A percentile compares a stretch with the other conserved stretches of the same genome.
Conservation (phyloP, 2,329 filamentous ascomycete species). For the Paracorniculantispora psalliotae region DNA sequence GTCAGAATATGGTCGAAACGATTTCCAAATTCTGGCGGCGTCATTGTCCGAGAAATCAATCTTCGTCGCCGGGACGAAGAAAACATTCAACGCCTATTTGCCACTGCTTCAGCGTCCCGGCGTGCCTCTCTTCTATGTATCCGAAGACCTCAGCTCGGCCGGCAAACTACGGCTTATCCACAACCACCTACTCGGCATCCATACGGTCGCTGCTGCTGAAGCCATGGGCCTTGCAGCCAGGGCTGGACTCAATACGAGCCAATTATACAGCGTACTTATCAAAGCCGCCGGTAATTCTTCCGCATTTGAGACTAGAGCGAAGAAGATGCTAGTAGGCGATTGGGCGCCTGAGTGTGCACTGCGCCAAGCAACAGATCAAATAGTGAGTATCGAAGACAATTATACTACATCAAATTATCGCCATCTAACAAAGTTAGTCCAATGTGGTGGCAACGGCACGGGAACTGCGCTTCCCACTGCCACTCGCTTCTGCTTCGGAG, state of each 20-base stretch:
- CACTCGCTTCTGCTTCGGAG: conserved; percentile 30
- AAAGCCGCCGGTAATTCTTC: conserved; percentile 35
- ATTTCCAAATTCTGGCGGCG: not conserved
- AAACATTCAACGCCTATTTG: not conserved
- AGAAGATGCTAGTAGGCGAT: conserved; percentile 47
- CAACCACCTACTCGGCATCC: conserved; percentile 47
- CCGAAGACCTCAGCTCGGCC: not conserved
- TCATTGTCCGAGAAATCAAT: not conserved
- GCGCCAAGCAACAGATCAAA: conserved; percentile 31
- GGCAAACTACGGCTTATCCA: conserved; percentile 49
- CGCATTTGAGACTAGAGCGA: conserved; percentile 54
- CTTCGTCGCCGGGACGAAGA: not conserved
- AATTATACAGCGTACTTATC: conserved; percentile 26
- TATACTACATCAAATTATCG: not conserved
- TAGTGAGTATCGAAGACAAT: conserved; percentile 27
- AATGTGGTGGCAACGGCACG: conserved; percentile 26
- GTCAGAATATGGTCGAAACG: not conserved
- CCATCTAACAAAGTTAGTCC: not conserved
- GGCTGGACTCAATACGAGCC: conserved; percentile 38
- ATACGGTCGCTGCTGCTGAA: conserved; percentile 46
- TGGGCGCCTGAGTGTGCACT: conserved; percentile 34
- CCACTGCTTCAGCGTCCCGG: not conserved
- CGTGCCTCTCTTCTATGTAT: not conserved
- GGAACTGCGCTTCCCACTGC: conserved; percentile 29
- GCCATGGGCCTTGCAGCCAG: conserved; percentile 47